Evolutionary conservation across 495 filamentous ascomycete genomes (phyloP).

Genomic region (Trichoderma virens): DNA sequence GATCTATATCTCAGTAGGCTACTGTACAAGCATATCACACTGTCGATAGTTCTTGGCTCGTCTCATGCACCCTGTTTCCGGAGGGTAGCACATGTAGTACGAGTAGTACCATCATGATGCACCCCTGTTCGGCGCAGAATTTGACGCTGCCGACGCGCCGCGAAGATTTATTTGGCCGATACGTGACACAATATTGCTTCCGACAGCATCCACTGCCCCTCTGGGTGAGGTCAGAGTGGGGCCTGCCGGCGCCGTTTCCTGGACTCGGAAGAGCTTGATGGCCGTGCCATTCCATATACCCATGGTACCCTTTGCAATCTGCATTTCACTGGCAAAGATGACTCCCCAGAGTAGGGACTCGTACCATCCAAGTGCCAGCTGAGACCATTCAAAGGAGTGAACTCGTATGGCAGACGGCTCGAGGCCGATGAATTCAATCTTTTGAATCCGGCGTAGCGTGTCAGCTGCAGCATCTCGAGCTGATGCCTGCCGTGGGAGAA

Average conservation of each 20-base stretch:
- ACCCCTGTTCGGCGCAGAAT: background rate
- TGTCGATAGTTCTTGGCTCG: background rate
- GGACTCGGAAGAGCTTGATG: conserved; percentile 84
- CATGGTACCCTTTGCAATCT: conserved; percentile 78
- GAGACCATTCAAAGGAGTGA: conserved; percentile 94
- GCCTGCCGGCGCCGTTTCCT: conserved; percentile 70
- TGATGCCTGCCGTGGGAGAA: conserved; percentile 35
- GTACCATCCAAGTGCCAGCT: conserved; percentile 90
- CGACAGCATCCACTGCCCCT: conserved; percentile 92
- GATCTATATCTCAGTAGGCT: background rate
- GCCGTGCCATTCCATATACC: conserved; percentile 91
- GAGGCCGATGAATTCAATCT: conserved; percentile 47
- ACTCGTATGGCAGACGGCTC: conserved; percentile 70
- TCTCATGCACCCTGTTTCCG: background rate
- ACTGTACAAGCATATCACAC: background rate
- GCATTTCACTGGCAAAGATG: conserved; percentile 84
- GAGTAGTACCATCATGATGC: background rate
- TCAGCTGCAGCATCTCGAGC: conserved; percentile 27
- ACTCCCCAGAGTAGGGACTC: conserved; percentile 94
- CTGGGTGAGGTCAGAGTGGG: conserved; percentile 76
- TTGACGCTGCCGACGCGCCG: conserved; percentile 15
- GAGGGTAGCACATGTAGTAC: background rate
- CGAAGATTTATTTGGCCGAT: conserved; percentile 68
- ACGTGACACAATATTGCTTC: conserved; percentile 79
- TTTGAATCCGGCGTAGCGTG: conserved; percentile 31